Conservation (phyloP, 257 asterid species). For the Coffea eugenioides region DNA sequence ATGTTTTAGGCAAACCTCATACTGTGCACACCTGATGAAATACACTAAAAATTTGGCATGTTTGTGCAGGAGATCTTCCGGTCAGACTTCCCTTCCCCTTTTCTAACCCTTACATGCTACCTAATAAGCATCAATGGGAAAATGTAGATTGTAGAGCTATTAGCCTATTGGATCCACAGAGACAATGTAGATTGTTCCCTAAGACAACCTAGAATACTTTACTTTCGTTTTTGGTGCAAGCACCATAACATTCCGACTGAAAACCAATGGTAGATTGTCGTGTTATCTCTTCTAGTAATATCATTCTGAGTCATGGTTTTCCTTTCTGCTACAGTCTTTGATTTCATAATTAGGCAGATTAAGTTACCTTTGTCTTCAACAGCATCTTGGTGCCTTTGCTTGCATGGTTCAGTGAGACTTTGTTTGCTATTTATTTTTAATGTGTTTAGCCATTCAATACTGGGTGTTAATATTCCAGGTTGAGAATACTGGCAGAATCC, state of each 20-base stretch:
- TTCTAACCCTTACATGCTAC: background rate
- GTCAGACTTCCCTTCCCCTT: background rate
- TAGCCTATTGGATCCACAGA: background rate
- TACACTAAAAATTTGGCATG: background rate
- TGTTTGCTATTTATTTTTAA: no score
- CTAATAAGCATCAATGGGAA: background rate
- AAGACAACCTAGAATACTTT: background rate
- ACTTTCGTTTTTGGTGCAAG: background rate
- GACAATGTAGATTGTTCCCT: no score
- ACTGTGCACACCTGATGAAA: no score
- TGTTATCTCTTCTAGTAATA: no score
- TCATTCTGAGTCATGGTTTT: no score
- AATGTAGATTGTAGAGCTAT: background rate
- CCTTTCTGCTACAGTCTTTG: background rate
- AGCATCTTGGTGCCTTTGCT: background rate
- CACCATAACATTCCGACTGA: background rate
- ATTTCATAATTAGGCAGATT: background rate
- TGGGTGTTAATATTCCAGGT: constrained; percentile 38
- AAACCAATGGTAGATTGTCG: background rate
- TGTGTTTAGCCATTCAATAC: background rate
- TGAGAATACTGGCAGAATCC: constrained; percentile 78
- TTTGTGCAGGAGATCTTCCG: background rate
- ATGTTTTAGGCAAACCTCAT: background rate
- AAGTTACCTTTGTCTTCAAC: background rate
- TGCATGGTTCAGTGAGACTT: background rate